Evolutionary conservation across 2,329 filamentous ascomycete species (phyloP).

Genomic region (Tolypocladium sp.): DNA sequence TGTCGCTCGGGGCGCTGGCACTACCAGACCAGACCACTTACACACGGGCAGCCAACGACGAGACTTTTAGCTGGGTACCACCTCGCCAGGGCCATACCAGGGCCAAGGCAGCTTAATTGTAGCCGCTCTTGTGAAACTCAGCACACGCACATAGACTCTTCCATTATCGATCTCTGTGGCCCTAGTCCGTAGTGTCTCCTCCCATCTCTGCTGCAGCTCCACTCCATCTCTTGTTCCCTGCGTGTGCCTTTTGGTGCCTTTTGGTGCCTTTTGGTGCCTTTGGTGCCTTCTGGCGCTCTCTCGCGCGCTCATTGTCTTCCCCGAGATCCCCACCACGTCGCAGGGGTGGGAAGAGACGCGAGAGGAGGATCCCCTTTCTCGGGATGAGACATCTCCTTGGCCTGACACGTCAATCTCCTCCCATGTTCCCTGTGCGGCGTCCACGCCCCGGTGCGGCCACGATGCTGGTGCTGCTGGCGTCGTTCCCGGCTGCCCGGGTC

Average conservation of each 20-base stretch:
- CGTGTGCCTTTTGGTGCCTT: too few species aligned
- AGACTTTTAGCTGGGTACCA: not conserved
- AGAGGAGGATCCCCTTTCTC: conserved; percentile 9
- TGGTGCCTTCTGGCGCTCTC: not conserved
- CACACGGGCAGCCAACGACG: not conserved
- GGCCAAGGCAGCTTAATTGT: not conserved
- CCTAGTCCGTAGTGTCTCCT: not conserved
- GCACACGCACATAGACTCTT: not conserved
- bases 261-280: not conserved
- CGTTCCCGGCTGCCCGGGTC: not conserved
- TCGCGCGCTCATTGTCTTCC: not conserved
- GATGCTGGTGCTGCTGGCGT: not conserved
- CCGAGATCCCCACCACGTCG: conserved; percentile 1
- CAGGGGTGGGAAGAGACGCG: conserved; percentile 6
- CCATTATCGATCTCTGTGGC: too few species aligned
- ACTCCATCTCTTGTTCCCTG: not conserved
- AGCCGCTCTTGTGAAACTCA: not conserved
- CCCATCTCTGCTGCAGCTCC: not conserved
- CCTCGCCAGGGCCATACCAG: too few species aligned
- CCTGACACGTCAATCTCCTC: conserved; percentile 15
- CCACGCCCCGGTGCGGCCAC: not conserved
- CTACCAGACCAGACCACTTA: not conserved
- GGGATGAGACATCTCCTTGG: conserved; percentile 15
- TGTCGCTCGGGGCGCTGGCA: not conserved
- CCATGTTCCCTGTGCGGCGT: conserved; percentile 4